Base-by-base conservation (phyloP, 2,329 filamentous ascomycete genomes). In the Verticillium nubilum region DNA sequence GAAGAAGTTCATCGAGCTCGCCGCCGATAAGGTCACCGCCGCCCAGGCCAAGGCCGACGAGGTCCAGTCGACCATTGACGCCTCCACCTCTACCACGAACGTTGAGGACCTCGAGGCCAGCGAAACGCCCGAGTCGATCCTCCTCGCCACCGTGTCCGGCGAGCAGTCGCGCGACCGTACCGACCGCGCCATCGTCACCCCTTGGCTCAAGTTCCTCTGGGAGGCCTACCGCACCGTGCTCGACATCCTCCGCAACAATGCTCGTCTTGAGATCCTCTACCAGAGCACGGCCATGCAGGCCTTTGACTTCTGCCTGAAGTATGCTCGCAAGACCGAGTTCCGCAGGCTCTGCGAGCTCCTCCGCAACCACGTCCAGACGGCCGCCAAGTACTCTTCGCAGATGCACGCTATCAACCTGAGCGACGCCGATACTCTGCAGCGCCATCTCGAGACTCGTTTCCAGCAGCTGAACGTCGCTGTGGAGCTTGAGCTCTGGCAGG, bases 331-430 rank as follows among this genome's bases (percentile, higher is more conserved):
- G 88, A 99, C 95, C 66, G 95, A 99, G 80, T 99, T 99, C 84
- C 91, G 95, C 75, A 89, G 95, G 71, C 91, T 99, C 58, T 99
- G 95, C 79, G 95, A 99, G 82, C 86, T 99, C 64, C 89, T 99
- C 64, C 91, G 95, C 69, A 99, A 99, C 80, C 95, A 99, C 81
- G 89, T 99, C 64, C 94, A 97, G 80, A 99, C 96, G 74, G 95
- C 95, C 58, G 94, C 95, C 81, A 99, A 99, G 80, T 99, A 98
- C 80, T 97, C 94, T 53, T 88, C 92, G 64, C 95, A 98, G 85
- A 97, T 98, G 91, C 94, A 98, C 74, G 95, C 95, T 68, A 99
- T 99, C 81, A 99, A 99, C 80, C 82, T 99, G 64, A 98, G 92
- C 76, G 95, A 99, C 70, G 91, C 95, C 19, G 95, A 99, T 73